Conservation (phyloP, 2,329 filamentous ascomycete genomes). For the Colletotrichum acutatum region DNA sequence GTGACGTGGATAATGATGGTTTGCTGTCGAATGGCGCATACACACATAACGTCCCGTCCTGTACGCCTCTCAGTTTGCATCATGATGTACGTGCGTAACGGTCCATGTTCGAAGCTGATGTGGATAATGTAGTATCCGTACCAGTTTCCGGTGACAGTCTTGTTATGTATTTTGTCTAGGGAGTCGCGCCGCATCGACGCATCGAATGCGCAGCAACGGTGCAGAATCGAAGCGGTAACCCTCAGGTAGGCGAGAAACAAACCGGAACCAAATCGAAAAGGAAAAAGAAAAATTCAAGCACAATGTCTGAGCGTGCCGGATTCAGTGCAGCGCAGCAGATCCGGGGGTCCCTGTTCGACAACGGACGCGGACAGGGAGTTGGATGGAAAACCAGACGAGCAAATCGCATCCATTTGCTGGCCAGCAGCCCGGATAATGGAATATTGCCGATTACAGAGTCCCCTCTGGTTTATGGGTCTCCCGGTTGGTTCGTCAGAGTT, state of each 20-base stretch:
- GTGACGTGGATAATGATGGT: not conserved
- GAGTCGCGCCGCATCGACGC: not conserved
- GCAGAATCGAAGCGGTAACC: not conserved
- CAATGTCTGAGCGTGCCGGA: not conserved
- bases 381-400: slow-evolving; percentile 25
- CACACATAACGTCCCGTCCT: not conserved
- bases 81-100: not conserved
- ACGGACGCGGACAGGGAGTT: slow-evolving; percentile 16
- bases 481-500: slow-evolving; percentile 11
- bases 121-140: not conserved
- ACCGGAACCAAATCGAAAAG: not conserved
- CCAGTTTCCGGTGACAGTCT: not conserved
- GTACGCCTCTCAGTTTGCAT: not conserved
- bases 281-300: not conserved
- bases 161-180: not conserved
- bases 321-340: slow-evolving; percentile 3
- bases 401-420: slow-evolving; percentile 29
- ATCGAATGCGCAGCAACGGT: not conserved
- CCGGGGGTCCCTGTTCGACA: slow-evolving; percentile 19
- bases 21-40: not conserved
- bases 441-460: slow-evolving; percentile 15
- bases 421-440: slow-evolving; percentile 26
- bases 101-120: not conserved
- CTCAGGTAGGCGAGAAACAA: not conserved
- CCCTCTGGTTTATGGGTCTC: slow-evolving; percentile 3